Percentiles rank a stretch among this genome's conserved stretches.
Evolutionary conservation across 208 protist species (phyloP).

Genomic region (Plasmodiophora brassicae): DNA sequence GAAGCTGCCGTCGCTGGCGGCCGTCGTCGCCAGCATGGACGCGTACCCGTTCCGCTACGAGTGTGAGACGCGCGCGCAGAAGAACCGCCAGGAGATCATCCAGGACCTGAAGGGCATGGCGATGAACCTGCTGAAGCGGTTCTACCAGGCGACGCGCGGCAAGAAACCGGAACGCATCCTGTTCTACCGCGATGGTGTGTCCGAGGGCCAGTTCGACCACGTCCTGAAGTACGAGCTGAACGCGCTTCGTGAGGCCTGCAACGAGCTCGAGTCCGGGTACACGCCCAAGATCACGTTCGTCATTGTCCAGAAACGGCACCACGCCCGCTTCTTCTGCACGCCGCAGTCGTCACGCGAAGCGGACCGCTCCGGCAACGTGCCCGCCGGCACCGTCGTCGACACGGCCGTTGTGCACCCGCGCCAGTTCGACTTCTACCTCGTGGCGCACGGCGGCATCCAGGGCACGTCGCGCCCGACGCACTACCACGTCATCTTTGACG

Average conservation of each 20-base stretch:
- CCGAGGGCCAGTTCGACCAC: background rate
- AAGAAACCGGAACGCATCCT: background rate
- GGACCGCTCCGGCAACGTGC: background rate
- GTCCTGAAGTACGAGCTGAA: background rate
- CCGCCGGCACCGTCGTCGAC: constrained; percentile 1
- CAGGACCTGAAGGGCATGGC: background rate
- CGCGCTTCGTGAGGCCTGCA: background rate
- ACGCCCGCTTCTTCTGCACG: background rate
- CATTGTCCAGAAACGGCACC: constrained; percentile 15
- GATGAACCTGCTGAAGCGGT: background rate
- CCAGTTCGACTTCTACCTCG: background rate
- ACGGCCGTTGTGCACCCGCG: background rate
- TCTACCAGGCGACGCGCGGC: background rate
- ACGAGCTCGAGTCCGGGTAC: background rate
- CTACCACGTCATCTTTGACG: constrained; percentile 17
- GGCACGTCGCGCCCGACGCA: background rate
- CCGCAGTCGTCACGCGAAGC: background rate
- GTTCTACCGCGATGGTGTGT: constrained; percentile 2
- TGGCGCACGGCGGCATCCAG: background rate
- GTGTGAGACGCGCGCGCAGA: background rate
- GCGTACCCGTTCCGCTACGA: background rate
- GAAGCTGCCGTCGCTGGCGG: background rate
- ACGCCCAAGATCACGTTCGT: background rate
- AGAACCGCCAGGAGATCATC: background rate
- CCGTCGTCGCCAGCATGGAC: background rate